A percentile compares a stretch with the other conserved stretches of the same genome.
Evolutionary conservation across 768 basidiomycete species (phyloP).

Genomic region (Boletus eberwhitei): DNA sequence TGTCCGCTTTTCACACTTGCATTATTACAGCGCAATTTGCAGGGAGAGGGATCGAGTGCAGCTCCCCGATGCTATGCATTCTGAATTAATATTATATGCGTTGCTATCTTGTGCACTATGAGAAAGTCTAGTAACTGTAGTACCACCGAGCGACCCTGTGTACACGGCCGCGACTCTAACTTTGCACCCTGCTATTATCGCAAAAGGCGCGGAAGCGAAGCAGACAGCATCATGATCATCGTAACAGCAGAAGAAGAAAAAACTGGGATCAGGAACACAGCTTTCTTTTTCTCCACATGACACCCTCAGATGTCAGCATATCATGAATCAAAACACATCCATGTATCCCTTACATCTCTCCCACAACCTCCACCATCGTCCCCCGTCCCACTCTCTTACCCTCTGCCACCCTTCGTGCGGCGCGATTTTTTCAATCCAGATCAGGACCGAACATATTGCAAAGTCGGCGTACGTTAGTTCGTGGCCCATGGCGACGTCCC

Average conservation of each 20-base stretch:
- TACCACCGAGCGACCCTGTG: neutral
- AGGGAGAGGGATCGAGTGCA: too few species aligned
- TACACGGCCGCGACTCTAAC: neutral
- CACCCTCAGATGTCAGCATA: neutral
- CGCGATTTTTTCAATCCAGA: constrained; percentile 73
- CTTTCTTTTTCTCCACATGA: neutral
- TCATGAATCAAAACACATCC: constrained; percentile 52
- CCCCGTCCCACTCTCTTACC: constrained; percentile 66
- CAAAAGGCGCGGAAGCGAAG: neutral
- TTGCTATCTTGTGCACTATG: too few species aligned
- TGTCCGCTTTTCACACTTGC: too few species aligned
- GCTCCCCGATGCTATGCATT: too few species aligned
- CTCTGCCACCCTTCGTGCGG: constrained; percentile 72
- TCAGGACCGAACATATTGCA: constrained; percentile 63
- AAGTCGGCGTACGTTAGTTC: constrained; percentile 74
- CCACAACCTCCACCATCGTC: constrained; percentile 62
- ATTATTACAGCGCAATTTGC: too few species aligned
- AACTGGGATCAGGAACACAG: neutral
- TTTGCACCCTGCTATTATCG: neutral
- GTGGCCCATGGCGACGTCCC: constrained; percentile 59
- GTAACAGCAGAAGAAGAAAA: neutral
- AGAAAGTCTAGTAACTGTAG: too few species aligned
- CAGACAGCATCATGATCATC: neutral
- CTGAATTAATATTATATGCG: too few species aligned
- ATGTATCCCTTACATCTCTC: constrained; percentile 62